phyloP scores from a whole-genome alignment of 257 asterid genomes.

The Nemophila menziesii region DNA sequence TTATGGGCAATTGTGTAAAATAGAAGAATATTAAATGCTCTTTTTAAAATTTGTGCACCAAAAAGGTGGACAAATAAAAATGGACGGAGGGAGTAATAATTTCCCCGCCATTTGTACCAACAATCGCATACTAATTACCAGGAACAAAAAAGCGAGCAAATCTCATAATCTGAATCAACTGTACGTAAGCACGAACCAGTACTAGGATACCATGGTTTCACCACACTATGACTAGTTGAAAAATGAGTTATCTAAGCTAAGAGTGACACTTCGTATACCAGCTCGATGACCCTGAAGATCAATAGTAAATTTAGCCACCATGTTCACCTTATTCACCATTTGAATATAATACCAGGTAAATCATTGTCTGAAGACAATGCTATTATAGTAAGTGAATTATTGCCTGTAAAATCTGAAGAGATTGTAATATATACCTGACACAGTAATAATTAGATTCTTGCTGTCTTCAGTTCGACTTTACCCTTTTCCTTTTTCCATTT shows the following conservation, averaged over 20 bases:
- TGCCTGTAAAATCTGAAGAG: constrained; percentile 61
- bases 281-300: constrained; percentile 97
- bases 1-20: no score
- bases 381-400: constrained; percentile 48
- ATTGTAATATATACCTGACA: constrained; percentile 71
- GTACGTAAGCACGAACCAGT: constrained; percentile 84
- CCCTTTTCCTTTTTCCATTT: constrained; percentile 58
- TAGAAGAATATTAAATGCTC: no score
- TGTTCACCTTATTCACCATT: constrained; percentile 34
- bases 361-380: constrained; percentile 79
- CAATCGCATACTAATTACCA: constrained; percentile 73
- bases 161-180: constrained; percentile 87
- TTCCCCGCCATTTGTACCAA: constrained; percentile 78
- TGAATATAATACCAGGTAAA: constrained; percentile 52
- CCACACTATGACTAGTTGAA: constrained; percentile 67
- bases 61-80: no score
- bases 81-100: no score
- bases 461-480: constrained; percentile 32
- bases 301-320: constrained; percentile 47
- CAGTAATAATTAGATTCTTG: constrained; percentile 35
- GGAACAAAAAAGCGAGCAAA: constrained; percentile 83
- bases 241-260: constrained; percentile 85
- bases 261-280: constrained; percentile 77
- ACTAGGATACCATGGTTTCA: constrained; percentile 90
- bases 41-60: no score